A percentile compares a stretch with the other conserved stretches of the same genome.
These are phyloP conservation scores for Vigna reflexopilosa DNA, from an alignment of 306 rosid genomes.

Conservation along the genomic window DNA sequence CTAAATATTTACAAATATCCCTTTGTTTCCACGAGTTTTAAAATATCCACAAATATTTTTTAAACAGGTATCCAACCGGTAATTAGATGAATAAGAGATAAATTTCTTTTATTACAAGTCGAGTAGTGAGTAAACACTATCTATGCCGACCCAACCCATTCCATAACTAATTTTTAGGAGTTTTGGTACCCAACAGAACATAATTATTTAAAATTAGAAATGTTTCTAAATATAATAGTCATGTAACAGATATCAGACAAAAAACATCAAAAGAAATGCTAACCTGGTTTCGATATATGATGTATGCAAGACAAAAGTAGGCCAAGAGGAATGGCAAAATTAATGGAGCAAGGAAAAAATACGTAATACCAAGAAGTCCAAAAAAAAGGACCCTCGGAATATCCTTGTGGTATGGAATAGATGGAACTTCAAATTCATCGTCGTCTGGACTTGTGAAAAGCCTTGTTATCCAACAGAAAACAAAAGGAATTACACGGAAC, in stretches of 20 bases:
- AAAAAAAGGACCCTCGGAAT: slow-evolving; percentile 85
- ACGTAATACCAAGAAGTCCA: slow-evolving; percentile 92
- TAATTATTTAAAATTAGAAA: not conserved
- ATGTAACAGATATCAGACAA: slow-evolving; percentile 22
- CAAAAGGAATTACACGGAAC: slow-evolving; percentile 69
- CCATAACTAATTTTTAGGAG: not conserved
- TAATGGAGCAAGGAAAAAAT: slow-evolving; percentile 94
- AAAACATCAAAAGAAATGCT: slow-evolving; percentile 29
- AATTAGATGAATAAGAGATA: too few species aligned
- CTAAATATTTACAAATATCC: too few species aligned
- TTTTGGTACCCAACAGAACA: not conserved
- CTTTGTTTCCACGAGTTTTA: too few species aligned
- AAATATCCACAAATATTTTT: too few species aligned
- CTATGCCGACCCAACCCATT: too few species aligned
- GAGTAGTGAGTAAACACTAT: too few species aligned
- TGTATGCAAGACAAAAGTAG: slow-evolving; percentile 79
- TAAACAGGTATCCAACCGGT: too few species aligned
- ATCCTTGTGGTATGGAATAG: slow-evolving; percentile 68
- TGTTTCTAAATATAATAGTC: slow-evolving; percentile 31
- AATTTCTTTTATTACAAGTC: too few species aligned
- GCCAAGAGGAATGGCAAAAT: slow-evolving; percentile 88
- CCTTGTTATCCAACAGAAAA: slow-evolving; percentile 64
- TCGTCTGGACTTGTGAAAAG: slow-evolving; percentile 54
- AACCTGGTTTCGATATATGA: slow-evolving; percentile 89
- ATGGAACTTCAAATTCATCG: slow-evolving; percentile 75